phyloP scores from a whole-genome alignment of 2,329 filamentous ascomycete species.

The Cordyceps javanica region DNA sequence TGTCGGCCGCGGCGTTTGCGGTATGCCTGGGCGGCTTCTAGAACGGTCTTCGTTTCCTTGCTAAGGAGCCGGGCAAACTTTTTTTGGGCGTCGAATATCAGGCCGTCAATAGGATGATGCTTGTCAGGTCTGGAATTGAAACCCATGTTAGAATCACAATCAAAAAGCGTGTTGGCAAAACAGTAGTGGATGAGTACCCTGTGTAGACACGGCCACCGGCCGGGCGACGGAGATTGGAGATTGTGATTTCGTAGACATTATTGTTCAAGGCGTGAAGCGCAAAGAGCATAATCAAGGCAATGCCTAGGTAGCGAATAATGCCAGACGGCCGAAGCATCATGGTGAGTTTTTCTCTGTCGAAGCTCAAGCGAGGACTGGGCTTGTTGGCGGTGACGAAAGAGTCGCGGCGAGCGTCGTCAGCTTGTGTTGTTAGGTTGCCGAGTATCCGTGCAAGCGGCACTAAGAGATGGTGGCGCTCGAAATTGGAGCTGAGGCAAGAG shows the following conservation, averaged over 20 bases:
- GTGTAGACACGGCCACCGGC: slow-evolving; percentile 7
- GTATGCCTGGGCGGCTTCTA: slow-evolving; percentile 51
- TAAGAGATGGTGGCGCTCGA: not conserved
- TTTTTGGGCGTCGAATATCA: slow-evolving; percentile 41
- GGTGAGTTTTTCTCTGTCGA: not conserved
- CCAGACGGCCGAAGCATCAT: slow-evolving; percentile 33
- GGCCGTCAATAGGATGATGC: slow-evolving; percentile 45
- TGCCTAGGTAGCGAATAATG: slow-evolving; percentile 34
- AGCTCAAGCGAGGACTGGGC: not conserved
- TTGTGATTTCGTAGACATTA: slow-evolving; percentile 15
- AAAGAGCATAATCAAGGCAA: slow-evolving; percentile 30
- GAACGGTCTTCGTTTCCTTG: slow-evolving; percentile 43
- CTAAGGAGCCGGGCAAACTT: slow-evolving; percentile 33
- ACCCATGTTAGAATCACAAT: not conserved
- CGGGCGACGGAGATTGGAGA: not conserved
- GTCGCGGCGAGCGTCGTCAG: not conserved
- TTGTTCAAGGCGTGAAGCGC: slow-evolving; percentile 24
- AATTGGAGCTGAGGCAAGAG: not conserved
- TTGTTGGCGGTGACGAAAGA: not conserved
- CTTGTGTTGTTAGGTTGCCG: not conserved
- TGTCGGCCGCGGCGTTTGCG: slow-evolving; percentile 52
- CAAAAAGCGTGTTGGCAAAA: too few species aligned
- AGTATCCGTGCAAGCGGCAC: not conserved
- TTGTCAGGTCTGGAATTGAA: not conserved
- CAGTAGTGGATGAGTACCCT: not conserved